phyloP scores from a whole-genome alignment of 2,329 filamentous ascomycete species.

The Cercospora canescens region DNA sequence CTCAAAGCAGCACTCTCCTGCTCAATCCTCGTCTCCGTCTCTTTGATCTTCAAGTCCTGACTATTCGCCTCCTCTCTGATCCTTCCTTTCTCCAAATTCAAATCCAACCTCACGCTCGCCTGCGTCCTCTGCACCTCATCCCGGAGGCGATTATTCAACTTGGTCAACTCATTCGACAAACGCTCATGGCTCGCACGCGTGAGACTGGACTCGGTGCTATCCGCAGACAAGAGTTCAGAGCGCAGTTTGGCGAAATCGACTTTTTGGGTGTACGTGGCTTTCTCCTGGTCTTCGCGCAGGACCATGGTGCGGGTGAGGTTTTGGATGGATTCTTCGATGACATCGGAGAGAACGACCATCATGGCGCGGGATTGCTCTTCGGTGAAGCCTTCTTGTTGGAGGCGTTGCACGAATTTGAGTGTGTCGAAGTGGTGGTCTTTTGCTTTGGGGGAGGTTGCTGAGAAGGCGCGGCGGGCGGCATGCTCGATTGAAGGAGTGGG shows the following conservation, averaged over 20 bases:
- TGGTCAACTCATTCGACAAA: slow-evolving; percentile 90
- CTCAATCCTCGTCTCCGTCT: slow-evolving; percentile 98
- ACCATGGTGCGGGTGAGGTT: slow-evolving; percentile 98
- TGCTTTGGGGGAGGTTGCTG: slow-evolving; percentile 60
- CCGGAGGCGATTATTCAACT: slow-evolving; percentile 82
- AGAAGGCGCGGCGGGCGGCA: slow-evolving; percentile 52
- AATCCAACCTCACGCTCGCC: slow-evolving; percentile 84
- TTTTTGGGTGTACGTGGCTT: slow-evolving; percentile 77
- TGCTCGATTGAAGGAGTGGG: slow-evolving; percentile 10
- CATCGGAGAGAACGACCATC: slow-evolving; percentile 96
- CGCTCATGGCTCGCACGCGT: slow-evolving; percentile 90
- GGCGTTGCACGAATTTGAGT: slow-evolving; percentile 88
- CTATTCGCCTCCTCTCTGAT: slow-evolving; percentile 95
- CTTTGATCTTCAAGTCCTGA: slow-evolving; percentile 97
- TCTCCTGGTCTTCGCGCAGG: slow-evolving; percentile 85
- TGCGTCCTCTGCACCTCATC: slow-evolving; percentile 96
- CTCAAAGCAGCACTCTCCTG: slow-evolving; percentile 89
- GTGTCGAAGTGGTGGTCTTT: slow-evolving; percentile 98
- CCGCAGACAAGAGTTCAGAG: slow-evolving; percentile 87
- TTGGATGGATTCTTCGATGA: slow-evolving; percentile 97
- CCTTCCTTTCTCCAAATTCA: slow-evolving; percentile 94
- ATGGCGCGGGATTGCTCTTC: slow-evolving; percentile 95
- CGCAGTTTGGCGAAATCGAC: slow-evolving; percentile 98
- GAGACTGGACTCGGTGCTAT: slow-evolving; percentile 85
- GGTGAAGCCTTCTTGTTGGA: slow-evolving; percentile 90